These are phyloP conservation scores for Linderniella brevidens DNA, from an alignment of 257 asterid species.

Conservation along the genomic window DNA sequence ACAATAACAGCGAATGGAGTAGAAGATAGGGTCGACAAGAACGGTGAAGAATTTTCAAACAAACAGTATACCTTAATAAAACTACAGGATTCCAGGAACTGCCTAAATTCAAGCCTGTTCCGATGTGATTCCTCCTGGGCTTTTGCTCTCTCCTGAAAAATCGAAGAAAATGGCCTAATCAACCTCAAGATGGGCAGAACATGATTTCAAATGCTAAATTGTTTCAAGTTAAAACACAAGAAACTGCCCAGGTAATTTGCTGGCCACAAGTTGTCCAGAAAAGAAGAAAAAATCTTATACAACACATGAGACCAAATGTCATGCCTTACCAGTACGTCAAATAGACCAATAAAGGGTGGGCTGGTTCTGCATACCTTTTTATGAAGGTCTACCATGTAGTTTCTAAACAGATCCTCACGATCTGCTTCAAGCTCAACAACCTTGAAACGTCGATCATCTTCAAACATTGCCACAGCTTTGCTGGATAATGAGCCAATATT, in stretches of 20 bases:
- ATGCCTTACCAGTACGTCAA: slow-evolving; percentile 1
- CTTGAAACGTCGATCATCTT: slow-evolving; percentile 87
- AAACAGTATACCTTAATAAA: slow-evolving; percentile 47
- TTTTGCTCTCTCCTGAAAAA: slow-evolving; percentile 77
- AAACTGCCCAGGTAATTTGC: too few species aligned
- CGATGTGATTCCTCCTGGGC: slow-evolving; percentile 77
- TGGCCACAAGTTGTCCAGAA: too few species aligned
- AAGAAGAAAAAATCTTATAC: too few species aligned
- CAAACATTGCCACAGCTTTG: slow-evolving; percentile 84
- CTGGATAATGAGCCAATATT: slow-evolving; percentile 26
- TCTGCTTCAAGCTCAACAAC: slow-evolving; percentile 86
- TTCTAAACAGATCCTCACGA: slow-evolving; percentile 92
- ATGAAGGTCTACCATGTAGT: slow-evolving; percentile 80
- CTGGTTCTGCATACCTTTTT: slow-evolving; percentile 38
- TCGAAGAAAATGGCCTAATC: slow-evolving; percentile 6
- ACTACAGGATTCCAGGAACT: slow-evolving; percentile 71
- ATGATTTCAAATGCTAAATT: too few species aligned
- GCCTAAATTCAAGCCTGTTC: slow-evolving; percentile 62
- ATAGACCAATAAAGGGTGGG: too few species aligned
- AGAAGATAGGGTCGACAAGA: too few species aligned
- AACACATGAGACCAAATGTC: too few species aligned
- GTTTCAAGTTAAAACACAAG: too few species aligned
- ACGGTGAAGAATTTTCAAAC: too few species aligned
- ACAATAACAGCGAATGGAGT: not conserved
- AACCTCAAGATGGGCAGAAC: slow-evolving; percentile 6